These are phyloP conservation scores for Cotoneaster glaucophyllus DNA, from an alignment of 306 rosid species.

Conservation along the genomic window DNA sequence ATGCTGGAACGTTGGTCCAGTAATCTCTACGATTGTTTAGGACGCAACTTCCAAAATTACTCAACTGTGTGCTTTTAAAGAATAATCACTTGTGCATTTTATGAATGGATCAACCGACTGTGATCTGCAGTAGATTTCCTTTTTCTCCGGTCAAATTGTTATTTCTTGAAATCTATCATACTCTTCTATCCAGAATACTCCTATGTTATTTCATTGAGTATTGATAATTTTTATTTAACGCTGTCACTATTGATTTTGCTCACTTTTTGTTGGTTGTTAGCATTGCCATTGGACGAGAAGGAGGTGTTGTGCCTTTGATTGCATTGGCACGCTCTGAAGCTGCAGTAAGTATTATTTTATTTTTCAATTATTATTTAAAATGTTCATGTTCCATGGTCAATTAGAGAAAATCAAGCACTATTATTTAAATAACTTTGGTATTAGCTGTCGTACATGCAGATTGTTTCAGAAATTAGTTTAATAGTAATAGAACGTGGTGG, in stretches of 20 bases:
- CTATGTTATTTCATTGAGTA: background rate
- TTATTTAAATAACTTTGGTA: background rate
- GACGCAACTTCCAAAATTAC: background rate
- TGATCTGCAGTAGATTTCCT: background rate
- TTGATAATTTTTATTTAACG: background rate
- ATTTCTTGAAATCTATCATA: background rate
- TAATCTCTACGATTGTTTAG: background rate
- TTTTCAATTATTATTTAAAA: slow-evolving; percentile 1
- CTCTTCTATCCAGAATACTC: background rate
- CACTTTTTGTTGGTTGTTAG: slow-evolving; percentile 37
- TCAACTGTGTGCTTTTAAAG: background rate
- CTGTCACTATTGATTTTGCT: slow-evolving; percentile 6
- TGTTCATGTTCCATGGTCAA: background rate
- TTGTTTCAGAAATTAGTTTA: background rate
- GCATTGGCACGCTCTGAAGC: slow-evolving; percentile 89
- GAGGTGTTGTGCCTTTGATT: slow-evolving; percentile 97
- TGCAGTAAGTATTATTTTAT: slow-evolving; percentile 55
- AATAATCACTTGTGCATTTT: background rate
- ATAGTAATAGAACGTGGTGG: background rate
- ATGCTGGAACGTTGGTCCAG: background rate
- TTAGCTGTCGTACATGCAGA: background rate
- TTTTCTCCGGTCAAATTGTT: background rate
- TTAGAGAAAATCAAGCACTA: background rate
- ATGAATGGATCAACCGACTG: background rate
- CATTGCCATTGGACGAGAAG: slow-evolving; percentile 98